Evolutionary conservation across 192 early-diverging fungal species (phyloP).

Genomic region (Spinellus fusiger): DNA sequence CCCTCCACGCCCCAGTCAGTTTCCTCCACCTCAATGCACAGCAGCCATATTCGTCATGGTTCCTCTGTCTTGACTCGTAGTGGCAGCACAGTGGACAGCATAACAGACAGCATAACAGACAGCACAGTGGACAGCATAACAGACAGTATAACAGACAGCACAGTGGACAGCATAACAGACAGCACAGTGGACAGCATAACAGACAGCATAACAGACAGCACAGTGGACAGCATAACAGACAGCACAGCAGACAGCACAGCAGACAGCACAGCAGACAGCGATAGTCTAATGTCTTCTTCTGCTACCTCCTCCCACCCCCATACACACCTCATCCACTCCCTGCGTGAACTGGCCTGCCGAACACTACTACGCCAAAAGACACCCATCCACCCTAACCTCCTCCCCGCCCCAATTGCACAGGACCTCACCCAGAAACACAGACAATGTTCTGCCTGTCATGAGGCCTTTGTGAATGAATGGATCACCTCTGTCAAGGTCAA

Average conservation of each 20-base stretch:
- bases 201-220: too few species aligned
- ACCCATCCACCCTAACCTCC: slow-evolving; percentile 25
- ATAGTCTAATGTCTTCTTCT: neutral
- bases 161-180: too few species aligned
- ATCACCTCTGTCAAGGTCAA: slow-evolving; percentile 47
- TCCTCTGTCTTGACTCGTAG: too few species aligned
- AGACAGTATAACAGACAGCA: too few species aligned
- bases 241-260: neutral
- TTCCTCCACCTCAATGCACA: neutral
- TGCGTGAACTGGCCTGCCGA: slow-evolving; percentile 39
- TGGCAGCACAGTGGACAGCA: too few species aligned
- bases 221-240: too few species aligned
- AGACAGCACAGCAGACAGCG: neutral
- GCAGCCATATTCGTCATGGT: too few species aligned
- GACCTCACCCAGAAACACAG: neutral
- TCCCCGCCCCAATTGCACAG: slow-evolving; percentile 23
- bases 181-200: too few species aligned
- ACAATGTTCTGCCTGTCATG: slow-evolving; percentile 18
- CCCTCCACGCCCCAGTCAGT: neutral
- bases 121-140: too few species aligned
- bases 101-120: too few species aligned
- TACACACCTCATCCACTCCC: slow-evolving; percentile 30
- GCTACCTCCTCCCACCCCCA: neutral
- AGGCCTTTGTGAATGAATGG: slow-evolving; percentile 49
- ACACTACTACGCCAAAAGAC: slow-evolving; percentile 21